Evolutionary conservation across 176 grass and related monocot species (phyloP).

Genomic region (Carex kokanica): DNA sequence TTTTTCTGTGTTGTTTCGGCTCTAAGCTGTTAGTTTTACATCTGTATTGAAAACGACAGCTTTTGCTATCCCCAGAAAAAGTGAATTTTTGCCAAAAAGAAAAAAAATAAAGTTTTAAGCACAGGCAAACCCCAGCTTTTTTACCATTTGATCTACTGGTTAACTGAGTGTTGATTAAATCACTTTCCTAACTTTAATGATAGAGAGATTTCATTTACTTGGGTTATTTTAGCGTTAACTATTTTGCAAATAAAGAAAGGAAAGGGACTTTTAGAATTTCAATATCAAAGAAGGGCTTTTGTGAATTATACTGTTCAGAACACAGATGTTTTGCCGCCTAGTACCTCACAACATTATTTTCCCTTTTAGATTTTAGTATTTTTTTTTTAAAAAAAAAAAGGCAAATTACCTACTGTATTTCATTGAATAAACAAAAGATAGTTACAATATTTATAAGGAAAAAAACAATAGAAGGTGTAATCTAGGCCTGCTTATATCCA

Average conservation of each 20-base stretch:
- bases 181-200: neutral
- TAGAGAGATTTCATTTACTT: neutral
- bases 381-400: neutral
- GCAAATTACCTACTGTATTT: too few species aligned
- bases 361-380: neutral
- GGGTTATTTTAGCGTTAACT: neutral
- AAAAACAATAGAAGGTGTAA: too few species aligned
- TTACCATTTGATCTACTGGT: neutral
- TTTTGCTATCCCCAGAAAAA: constrained; percentile 8
- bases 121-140: neutral
- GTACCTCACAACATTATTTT: neutral
- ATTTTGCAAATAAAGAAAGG: neutral
- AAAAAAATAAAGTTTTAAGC: neutral
- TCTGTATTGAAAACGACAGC: neutral
- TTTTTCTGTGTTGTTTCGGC: neutral
- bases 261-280: neutral
- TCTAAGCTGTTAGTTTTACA: neutral
- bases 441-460: too few species aligned
- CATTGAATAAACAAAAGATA: too few species aligned
- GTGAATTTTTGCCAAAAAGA: neutral
- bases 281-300: neutral
- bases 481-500: too few species aligned
- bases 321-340: neutral
- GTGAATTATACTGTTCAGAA: neutral
- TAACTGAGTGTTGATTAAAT: neutral